Conservation (phyloP, 1,284 basidiomycete species). For the Ceratorhiza oryzae-sativae region DNA sequence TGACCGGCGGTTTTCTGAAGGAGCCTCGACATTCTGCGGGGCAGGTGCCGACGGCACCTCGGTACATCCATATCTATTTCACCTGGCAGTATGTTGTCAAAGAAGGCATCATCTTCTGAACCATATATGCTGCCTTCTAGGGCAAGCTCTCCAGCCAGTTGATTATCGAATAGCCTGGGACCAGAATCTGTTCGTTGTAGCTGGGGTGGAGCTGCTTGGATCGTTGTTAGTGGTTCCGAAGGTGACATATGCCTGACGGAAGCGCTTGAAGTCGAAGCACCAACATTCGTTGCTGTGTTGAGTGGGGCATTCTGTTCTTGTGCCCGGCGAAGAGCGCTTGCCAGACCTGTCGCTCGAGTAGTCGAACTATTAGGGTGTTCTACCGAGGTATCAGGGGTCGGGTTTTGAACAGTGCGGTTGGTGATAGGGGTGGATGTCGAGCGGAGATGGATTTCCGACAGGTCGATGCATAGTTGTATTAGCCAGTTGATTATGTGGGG, state of each 20-base stretch:
- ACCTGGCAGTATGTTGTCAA: slow-evolving; percentile 31
- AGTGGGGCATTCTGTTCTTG: background rate
- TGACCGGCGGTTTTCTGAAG: background rate
- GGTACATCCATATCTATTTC: slow-evolving; percentile 32
- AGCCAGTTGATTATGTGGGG: slow-evolving; percentile 5
- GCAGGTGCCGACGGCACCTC: slow-evolving; percentile 8
- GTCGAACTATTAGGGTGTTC: background rate
- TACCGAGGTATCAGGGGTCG: slow-evolving; percentile 33
- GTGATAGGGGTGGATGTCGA: slow-evolving; percentile 31
- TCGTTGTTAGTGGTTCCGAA: background rate
- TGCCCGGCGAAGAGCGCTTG: background rate
- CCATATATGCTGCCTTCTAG: slow-evolving; percentile 30
- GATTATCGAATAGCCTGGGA: background rate
- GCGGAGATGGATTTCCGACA: slow-evolving; percentile 33
- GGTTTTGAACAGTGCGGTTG: slow-evolving; percentile 12
- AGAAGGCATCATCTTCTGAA: slow-evolving; percentile 37
- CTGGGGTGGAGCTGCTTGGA: background rate
- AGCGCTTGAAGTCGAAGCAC: background rate
- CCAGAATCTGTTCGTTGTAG: background rate
- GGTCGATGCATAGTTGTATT: slow-evolving; percentile 1
- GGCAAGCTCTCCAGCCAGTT: slow-evolving; percentile 11
- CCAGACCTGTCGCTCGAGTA: background rate
- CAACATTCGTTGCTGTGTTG: background rate
- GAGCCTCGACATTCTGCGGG: background rate
- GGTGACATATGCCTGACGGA: background rate